Base-by-base conservation (phyloP, 805 yeast species). In the Scheffersomyces amazonensis region DNA sequence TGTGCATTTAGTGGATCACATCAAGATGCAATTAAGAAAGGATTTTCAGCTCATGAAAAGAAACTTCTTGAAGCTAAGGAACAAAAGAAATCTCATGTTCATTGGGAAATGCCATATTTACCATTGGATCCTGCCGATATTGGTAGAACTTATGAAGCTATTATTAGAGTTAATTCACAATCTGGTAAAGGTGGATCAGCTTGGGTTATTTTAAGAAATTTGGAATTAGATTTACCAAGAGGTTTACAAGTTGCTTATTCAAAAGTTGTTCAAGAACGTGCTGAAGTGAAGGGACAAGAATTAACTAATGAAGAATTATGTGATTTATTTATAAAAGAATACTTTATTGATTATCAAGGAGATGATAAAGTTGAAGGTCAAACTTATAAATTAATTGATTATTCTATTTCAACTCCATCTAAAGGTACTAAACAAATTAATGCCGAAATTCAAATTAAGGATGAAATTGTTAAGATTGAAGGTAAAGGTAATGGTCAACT, bases 121-220 rank as follows among this genome's bases (percentile, higher is more conserved):
- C 95, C 95, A 20, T 71, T 87, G 54, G 95, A 86, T 56, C 95
- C 95, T 32, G 71, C 76, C 49, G 95, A 87, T 58, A 81, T 86
- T 51, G 95, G 95, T 36, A 78, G 93, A 60, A 83, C 83, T n/a
- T 87, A 87, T 65, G 95, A 87, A 63, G 93, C 95, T n/a, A 85
- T 87, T 39, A 86, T 86, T 50, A 78, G 95, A 56, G 93, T 86
- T 58, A 86, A 86, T 64, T 85, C 93, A 10, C 95, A 86, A 64
- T 78, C 87, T 18, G 95, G 95, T 44, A 86, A 86, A 64, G 95
- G 95, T 53, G 95, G 95, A 48, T 84, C 91, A 9, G 87, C 95
- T 5, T 86, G 95, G 93, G 82, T 87, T 48, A 83, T 86, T 54
- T 70, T 86, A 55, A 74, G 87, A 47, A 75, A 77, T 48, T 72